Evolutionary conservation across 192 early-diverging fungal species (phyloP), one percentile per base, ranked within the genome.

Genomic region (Funneliformis mosseae): DNA sequence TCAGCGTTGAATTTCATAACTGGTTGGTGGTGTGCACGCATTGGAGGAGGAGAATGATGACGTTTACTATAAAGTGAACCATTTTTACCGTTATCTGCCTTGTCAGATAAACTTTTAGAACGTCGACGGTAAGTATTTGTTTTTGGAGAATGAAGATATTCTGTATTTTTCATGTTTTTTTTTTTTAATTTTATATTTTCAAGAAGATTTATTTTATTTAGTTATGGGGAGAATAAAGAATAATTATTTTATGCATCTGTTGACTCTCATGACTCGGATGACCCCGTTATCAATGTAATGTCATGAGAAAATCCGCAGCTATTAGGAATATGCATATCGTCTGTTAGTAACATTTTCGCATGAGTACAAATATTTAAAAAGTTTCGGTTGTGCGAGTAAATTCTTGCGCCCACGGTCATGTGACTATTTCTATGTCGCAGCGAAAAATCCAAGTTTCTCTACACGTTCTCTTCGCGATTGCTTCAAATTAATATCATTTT

Each of bases 371-470:
- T n/a, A n/a, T n/a, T n/a, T n/a, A n/a, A n/a, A n/a, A n/a, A n/a
- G n/a, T n/a, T n/a, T n/a, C n/a, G n/a, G n/a, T n/a, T n/a, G n/a
- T n/a, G n/a, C n/a, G n/a, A n/a, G n/a, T n/a, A n/a, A n/a, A 45
- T 45, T 45, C 9, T 45, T 45, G 43, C 43, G 43, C 43, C 50
- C 18, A 21, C 18, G 50, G 4, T 21, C 43, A 45, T 45, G 43
- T 45, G 63, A 66, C 23, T 66, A 11, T 3, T 2, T 11, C 25
- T 64, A 78, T 64, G 48, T 69, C 50, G 85, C 80, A 23, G 88
- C 89, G 85, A 91, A 89, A 82, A 91, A 91, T 14, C 89, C 89
- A 62, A 91, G 75, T 71, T 91, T 91, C 27, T 87, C 83, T 0
- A 89, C 80, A 68, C 73, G 83, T 76, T 86, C 81, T 5, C 86